Evolutionary conservation across 257 asterid genomes (phyloP).

Genomic region (Ajuga chamaepitys): DNA sequence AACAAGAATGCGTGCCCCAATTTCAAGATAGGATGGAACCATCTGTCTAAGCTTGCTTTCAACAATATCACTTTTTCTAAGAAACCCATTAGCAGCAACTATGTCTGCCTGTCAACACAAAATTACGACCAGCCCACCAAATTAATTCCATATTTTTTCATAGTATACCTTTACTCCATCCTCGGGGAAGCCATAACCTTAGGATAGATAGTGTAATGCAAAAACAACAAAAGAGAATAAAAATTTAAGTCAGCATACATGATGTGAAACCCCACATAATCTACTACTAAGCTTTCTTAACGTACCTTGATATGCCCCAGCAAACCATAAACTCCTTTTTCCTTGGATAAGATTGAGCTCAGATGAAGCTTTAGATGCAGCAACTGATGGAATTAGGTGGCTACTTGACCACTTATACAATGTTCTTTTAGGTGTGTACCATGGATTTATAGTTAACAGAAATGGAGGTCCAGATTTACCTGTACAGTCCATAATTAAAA

Average conservation of each 20-base stretch:
- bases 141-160: neutral
- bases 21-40: slow-evolving; percentile 62
- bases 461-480: slow-evolving; percentile 31
- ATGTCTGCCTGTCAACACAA: slow-evolving; percentile 45
- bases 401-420: slow-evolving; percentile 59
- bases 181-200: slow-evolving; percentile 79
- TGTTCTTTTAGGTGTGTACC: slow-evolving; percentile 32
- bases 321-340: slow-evolving; percentile 60
- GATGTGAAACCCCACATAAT: neutral
- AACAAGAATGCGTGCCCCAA: slow-evolving; percentile 60
- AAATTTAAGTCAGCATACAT: neutral
- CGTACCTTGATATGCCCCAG: slow-evolving; percentile 72
- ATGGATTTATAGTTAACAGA: slow-evolving; percentile 58
- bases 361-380: slow-evolving; percentile 58
- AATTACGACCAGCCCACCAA: too few relatives aligned
- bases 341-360: slow-evolving; percentile 58
- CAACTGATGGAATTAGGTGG: slow-evolving; percentile 66
- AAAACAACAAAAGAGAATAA: neutral
- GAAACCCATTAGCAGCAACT: slow-evolving; percentile 46
- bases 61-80: slow-evolving; percentile 22
- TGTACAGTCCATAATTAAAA: neutral
- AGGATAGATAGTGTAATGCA: too few relatives aligned
- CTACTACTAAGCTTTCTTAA: neutral
- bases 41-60: slow-evolving; percentile 41
- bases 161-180: slow-evolving; percentile 59